Conservation (phyloP, 495 filamentous ascomycete species). For the Neurospora sp. region DNA sequence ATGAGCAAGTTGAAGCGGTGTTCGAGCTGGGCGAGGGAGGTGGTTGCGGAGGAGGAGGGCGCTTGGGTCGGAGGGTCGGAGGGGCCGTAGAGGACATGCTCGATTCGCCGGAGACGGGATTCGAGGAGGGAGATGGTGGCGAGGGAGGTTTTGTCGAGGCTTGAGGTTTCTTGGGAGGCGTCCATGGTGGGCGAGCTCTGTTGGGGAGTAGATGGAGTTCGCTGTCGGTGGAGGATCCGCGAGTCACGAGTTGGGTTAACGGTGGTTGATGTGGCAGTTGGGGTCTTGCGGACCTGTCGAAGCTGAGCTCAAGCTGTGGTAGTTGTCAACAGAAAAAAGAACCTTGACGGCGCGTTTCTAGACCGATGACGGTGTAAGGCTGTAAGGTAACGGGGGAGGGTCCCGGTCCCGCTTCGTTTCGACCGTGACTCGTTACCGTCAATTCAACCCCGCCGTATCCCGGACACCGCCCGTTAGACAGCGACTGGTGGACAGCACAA, state of each 20-base stretch:
- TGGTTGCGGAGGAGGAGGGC: conserved; percentile 34
- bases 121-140: conserved; percentile 69
- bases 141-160: conserved; percentile 40
- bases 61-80: conserved; percentile 20
- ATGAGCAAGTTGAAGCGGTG: conserved; percentile 32
- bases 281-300: too few species aligned
- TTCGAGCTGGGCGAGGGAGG: conserved; percentile 57
- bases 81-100: conserved; percentile 61
- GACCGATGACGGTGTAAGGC: neutral
- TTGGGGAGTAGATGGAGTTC: neutral
- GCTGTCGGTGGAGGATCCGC: neutral
- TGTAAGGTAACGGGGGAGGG: neutral
- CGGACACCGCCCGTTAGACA: neutral
- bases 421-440: neutral
- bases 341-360: neutral
- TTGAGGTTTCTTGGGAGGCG: conserved; percentile 4
- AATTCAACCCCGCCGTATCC: neutral
- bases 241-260: neutral
- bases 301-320: neutral
- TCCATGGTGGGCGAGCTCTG: neutral
- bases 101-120: conserved; percentile 59
- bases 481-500: neutral
- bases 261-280: neutral
- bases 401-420: neutral
- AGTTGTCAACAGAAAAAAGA: neutral